phyloP scores from a whole-genome alignment of 2,329 filamentous ascomycete genomes.

The Keithomyces neogunnii region DNA sequence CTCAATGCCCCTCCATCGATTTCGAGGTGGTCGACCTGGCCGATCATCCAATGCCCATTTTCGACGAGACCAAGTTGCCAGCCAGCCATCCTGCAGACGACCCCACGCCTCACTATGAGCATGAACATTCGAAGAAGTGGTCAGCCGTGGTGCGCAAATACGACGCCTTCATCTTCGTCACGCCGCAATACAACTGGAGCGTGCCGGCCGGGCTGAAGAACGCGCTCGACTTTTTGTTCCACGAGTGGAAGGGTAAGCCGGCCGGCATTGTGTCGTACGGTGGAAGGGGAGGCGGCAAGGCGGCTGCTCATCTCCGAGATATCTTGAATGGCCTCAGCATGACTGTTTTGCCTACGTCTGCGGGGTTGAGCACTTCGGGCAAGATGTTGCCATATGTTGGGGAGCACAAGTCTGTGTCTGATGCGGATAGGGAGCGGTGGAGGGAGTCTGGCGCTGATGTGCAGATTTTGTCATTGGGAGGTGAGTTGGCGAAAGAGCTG shows the following conservation, averaged over 20 bases:
- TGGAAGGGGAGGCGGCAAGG: conserved; percentile 27
- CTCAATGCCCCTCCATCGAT: background rate
- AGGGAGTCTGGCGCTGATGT: background rate
- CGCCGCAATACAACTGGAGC: conserved; percentile 50
- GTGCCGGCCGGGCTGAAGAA: conserved; percentile 49
- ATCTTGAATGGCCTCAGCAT: background rate
- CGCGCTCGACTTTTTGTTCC: conserved; percentile 51
- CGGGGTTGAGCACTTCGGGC: background rate
- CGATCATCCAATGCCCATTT: conserved; percentile 34
- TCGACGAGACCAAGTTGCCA: conserved; percentile 32
- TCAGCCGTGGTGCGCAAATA: background rate
- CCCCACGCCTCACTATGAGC: conserved; percentile 20
- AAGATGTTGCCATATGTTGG: background rate
- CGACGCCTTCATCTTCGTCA: conserved; percentile 35
- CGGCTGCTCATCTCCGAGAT: conserved; percentile 2
- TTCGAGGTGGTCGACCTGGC: conserved; percentile 26
- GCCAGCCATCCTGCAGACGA: conserved; percentile 24
- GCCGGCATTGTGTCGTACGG: conserved; percentile 47
- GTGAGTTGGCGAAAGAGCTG: too few species aligned
- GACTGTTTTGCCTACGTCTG: background rate
- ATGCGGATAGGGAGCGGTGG: background rate
- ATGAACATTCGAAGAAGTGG: conserved; percentile 28
- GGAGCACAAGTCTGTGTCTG: background rate
- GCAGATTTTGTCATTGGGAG: background rate
- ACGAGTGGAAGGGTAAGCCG: conserved; percentile 51